Evolutionary conservation across 176 grass and related monocot genomes (phyloP).

Genomic region (Thalia dealbata): DNA sequence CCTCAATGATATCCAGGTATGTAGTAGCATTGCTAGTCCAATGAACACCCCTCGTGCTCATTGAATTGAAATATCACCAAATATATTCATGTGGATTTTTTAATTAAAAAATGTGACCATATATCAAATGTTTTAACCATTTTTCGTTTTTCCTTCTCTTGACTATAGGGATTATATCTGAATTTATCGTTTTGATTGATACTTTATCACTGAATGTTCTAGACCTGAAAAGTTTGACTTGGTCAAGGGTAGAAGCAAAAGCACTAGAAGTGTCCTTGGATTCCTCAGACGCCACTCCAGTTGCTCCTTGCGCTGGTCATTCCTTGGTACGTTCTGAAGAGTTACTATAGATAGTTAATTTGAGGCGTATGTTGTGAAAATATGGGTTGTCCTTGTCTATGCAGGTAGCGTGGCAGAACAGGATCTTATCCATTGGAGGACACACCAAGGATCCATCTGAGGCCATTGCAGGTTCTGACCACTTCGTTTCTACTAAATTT

Average conservation of each 20-base stretch:
- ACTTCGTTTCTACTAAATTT: background rate
- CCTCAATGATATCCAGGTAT: constrained; percentile 97
- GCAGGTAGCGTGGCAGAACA: constrained; percentile 72
- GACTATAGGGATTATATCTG: constrained; percentile 6
- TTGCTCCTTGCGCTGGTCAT: constrained; percentile 84
- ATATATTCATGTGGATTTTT: no score
- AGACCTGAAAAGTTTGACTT: constrained; percentile 81
- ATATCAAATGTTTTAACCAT: background rate
- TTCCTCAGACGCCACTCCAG: constrained; percentile 32
- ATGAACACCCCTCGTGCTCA: background rate
- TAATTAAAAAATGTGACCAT: no score
- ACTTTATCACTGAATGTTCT: constrained; percentile 41
- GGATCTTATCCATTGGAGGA: constrained; percentile 75
- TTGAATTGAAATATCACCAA: no score
- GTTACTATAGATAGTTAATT: background rate
- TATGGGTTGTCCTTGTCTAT: constrained; percentile 1
- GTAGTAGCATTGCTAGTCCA: no score
- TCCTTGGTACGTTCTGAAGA: constrained; percentile 63
- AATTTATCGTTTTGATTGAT: background rate
- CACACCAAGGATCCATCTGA: constrained; percentile 96
- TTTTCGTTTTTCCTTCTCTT: constrained; percentile 10
- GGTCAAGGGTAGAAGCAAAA: constrained; percentile 86
- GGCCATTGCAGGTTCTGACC: constrained; percentile 69
- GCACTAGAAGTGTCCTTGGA: constrained; percentile 45
- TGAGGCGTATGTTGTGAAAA: constrained; percentile 6